A percentile compares a stretch with the other conserved stretches of the same genome.
These are phyloP conservation scores for Nicotiana undulata DNA, from an alignment of 257 asterid genomes.

Conservation along the genomic window DNA sequence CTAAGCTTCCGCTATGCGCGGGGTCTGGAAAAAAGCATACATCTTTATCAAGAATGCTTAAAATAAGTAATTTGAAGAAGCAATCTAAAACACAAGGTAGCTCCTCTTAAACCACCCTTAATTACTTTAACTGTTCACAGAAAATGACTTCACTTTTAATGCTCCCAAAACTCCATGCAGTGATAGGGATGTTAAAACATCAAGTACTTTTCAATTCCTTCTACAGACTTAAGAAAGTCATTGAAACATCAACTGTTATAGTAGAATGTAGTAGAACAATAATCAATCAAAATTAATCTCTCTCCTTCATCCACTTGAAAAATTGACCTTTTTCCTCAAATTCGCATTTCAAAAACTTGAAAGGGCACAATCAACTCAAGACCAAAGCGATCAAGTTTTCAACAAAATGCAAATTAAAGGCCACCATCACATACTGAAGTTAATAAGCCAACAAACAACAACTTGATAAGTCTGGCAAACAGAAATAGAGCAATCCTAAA, in stretches of 20 bases:
- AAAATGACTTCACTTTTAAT: constrained; percentile 32
- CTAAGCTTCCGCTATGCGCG: too few relatives aligned
- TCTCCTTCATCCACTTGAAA: constrained; percentile 14
- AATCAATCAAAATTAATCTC: background rate
- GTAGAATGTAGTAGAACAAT: constrained; percentile 16
- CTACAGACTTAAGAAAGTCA: constrained; percentile 22
- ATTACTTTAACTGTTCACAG: constrained; percentile 9
- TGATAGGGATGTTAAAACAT: constrained; percentile 37
- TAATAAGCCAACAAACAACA: constrained; percentile 13
- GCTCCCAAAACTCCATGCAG: constrained; percentile 28
- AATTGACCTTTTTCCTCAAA: background rate
- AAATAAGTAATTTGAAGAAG: background rate
- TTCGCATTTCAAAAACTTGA: background rate
- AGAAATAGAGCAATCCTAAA: constrained; percentile 25
- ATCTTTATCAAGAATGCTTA: background rate
- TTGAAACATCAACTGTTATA: constrained; percentile 13
- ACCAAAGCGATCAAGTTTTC: background rate
- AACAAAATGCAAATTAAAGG: background rate
- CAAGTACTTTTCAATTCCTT: constrained; percentile 25
- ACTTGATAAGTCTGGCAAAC: constrained; percentile 17
- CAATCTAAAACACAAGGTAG: background rate
- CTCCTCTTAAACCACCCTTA: background rate
- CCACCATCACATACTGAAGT: constrained; percentile 13
- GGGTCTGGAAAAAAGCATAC: too few relatives aligned
- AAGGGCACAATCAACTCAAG: constrained; percentile 20